Percentiles rank a stretch among this genome's conserved stretches.
phyloP scores from a whole-genome alignment of 2,329 filamentous ascomycete genomes.

The Neofusicoccum laricinum region DNA sequence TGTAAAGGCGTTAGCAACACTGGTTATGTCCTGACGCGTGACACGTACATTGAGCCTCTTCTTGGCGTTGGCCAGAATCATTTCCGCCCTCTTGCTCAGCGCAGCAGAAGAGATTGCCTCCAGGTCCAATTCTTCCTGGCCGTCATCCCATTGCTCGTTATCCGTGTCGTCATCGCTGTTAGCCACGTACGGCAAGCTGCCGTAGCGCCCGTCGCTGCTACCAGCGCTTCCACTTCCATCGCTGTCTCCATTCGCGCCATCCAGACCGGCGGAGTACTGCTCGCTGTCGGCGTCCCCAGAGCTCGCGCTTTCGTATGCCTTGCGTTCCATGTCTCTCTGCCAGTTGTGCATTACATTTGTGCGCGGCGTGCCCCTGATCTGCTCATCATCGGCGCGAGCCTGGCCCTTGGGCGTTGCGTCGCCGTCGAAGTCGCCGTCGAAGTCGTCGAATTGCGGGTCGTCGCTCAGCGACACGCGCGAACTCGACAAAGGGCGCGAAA shows the following conservation, averaged over 20 bases:
- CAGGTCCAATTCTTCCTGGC: conserved; percentile 46
- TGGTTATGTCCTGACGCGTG: not conserved
- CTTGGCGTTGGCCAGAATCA: conserved; percentile 92
- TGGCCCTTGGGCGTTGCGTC: conserved; percentile 14
- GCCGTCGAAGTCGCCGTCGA: conserved; percentile 12
- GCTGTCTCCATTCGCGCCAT: not conserved
- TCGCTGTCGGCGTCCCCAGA: not conserved
- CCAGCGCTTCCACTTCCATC: conserved; percentile 23
- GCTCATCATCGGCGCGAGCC: not conserved
- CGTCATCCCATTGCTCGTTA: conserved; percentile 34
- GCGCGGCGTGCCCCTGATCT: not conserved
- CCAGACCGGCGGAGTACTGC: not conserved
- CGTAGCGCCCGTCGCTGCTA: conserved; percentile 27
- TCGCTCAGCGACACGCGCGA: not conserved
- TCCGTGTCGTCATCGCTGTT: conserved; percentile 34
- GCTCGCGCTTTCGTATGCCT: not conserved
- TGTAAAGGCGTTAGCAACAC: conserved; percentile 40
- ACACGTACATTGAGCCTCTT: conserved; percentile 73
- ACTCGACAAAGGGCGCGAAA: not conserved
- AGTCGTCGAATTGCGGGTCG: not conserved
- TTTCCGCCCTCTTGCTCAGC: conserved; percentile 77
- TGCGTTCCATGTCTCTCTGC: conserved; percentile 12
- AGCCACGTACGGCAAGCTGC: conserved; percentile 25
- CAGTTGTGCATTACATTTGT: conserved; percentile 14
- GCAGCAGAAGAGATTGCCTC: conserved; percentile 69